These are phyloP conservation scores for Phytopythium cucurbitacearum DNA, from an alignment of 352 stramenopile genomes.

Conservation along the genomic window DNA sequence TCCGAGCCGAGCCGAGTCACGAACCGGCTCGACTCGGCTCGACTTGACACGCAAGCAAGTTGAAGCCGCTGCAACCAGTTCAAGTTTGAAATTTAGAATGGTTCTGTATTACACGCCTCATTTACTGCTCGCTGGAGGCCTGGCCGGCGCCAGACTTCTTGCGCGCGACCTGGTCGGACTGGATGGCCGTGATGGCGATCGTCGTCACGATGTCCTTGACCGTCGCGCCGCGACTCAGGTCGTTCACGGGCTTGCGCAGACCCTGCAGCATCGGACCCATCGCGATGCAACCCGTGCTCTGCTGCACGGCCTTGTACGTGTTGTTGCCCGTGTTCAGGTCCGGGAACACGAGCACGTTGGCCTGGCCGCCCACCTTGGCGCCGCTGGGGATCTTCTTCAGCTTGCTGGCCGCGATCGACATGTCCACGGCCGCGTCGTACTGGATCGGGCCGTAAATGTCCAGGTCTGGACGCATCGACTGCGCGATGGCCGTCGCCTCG, in stretches of 20 bases:
- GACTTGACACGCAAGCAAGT: no score
- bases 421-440: constrained; percentile 80
- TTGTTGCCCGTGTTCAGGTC: constrained; percentile 89
- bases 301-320: constrained; percentile 88
- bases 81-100: no score
- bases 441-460: constrained; percentile 87
- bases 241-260: constrained; percentile 86
- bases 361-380: constrained; percentile 67
- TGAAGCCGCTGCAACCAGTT: no score
- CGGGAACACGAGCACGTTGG: constrained; percentile 86
- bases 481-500: constrained; percentile 65
- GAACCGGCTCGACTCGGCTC: no score
- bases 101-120: no score
- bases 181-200: constrained; percentile 84
- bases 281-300: constrained; percentile 67
- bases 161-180: constrained; percentile 63
- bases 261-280: constrained; percentile 89
- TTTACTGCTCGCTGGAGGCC: no score
- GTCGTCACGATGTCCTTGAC: constrained; percentile 91
- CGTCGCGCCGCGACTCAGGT: constrained; percentile 81
- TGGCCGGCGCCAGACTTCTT: constrained; percentile 6
- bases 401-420: constrained; percentile 79
- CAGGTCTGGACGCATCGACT: constrained; percentile 60
- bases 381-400: constrained; percentile 55
- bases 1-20: neutral